These are phyloP conservation scores for Phaeolepiota aurea DNA, from an alignment of 768 basidiomycete species.

Conservation along the genomic window DNA sequence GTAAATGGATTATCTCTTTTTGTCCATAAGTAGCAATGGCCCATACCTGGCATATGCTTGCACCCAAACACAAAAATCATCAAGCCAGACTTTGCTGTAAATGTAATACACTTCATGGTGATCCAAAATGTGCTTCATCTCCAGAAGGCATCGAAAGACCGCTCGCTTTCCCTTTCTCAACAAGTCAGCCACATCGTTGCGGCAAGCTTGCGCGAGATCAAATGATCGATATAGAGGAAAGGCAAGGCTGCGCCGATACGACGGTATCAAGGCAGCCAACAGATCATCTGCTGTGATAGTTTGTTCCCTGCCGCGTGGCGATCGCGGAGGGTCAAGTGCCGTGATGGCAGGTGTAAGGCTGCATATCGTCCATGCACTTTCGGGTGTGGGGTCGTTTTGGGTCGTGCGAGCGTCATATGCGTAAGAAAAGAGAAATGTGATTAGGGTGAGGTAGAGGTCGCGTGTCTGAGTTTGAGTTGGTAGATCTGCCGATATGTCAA, in stretches of 20 bases:
- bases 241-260: slow-evolving; percentile 66
- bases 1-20: slow-evolving; percentile 5
- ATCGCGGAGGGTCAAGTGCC: slow-evolving; percentile 71
- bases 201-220: slow-evolving; percentile 61
- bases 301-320: slow-evolving; percentile 15
- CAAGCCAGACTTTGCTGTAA: slow-evolving; percentile 83
- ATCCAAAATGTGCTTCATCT: slow-evolving; percentile 67
- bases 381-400: slow-evolving; percentile 72
- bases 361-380: slow-evolving; percentile 84
- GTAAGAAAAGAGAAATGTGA: slow-evolving; percentile 71
- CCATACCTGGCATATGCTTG: slow-evolving; percentile 62
- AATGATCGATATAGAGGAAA: slow-evolving; percentile 82
- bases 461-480: slow-evolving; percentile 46
- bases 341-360: slow-evolving; percentile 69
- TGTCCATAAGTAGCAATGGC: neutral
- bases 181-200: slow-evolving; percentile 49
- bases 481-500: slow-evolving; percentile 43
- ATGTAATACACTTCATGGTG: slow-evolving; percentile 82
- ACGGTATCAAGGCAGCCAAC: slow-evolving; percentile 41
- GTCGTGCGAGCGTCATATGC: slow-evolving; percentile 76
- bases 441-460: slow-evolving; percentile 58
- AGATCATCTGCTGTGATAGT: slow-evolving; percentile 33
- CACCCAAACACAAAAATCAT: slow-evolving; percentile 80
- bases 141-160: slow-evolving; percentile 58
- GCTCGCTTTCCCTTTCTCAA: slow-evolving; percentile 54